These are phyloP conservation scores for Jaapia argillacea DNA, from an alignment of 768 basidiomycete species.

Conservation along the genomic window DNA sequence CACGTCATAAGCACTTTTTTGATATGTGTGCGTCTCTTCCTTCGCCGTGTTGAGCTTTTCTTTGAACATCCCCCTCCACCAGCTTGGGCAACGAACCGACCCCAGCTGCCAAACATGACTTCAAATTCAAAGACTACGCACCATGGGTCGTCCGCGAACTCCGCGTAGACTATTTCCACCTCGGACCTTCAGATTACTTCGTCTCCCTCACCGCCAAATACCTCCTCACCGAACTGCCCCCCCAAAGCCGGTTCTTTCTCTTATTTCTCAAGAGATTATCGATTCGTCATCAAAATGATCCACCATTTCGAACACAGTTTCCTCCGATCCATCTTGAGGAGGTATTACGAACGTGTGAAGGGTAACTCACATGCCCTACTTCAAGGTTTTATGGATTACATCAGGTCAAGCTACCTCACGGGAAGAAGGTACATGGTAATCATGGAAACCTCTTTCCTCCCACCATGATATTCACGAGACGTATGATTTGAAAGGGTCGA, in stretches of 20 bases:
- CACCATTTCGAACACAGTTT: conserved; percentile 92
- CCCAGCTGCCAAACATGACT: conserved; percentile 96
- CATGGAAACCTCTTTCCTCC: conserved; percentile 99
- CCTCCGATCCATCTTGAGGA: conserved; percentile 70
- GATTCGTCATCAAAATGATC: conserved; percentile 99
- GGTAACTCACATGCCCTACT: conserved; percentile 89
- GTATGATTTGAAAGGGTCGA: conserved; percentile 93
- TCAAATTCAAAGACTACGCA: conserved; percentile 99
- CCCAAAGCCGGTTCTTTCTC: conserved; percentile 99
- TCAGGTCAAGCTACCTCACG: conserved; percentile 90
- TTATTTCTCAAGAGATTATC: conserved; percentile 97
- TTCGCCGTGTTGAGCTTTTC: not conserved
- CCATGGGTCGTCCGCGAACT: conserved; percentile 96
- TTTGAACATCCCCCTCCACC: conserved; percentile 4
- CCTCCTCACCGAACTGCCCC: conserved; percentile 90
- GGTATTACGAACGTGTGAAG: conserved; percentile 80
- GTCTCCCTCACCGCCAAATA: conserved; percentile 95
- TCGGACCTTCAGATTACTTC: conserved; percentile 96
- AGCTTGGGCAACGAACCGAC: conserved; percentile 97
- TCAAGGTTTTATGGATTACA: conserved; percentile 96
- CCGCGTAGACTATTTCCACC: conserved; percentile 87
- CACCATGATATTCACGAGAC: conserved; percentile 98
- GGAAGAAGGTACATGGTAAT: conserved; percentile 98
- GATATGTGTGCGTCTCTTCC: conserved; percentile 67
- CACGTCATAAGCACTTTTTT: conserved; percentile 91